A percentile compares a stretch with the other conserved stretches of the same genome.
phyloP scores from a whole-genome alignment of 202 grass and related monocot genomes.

The Carex sylvatica region DNA sequence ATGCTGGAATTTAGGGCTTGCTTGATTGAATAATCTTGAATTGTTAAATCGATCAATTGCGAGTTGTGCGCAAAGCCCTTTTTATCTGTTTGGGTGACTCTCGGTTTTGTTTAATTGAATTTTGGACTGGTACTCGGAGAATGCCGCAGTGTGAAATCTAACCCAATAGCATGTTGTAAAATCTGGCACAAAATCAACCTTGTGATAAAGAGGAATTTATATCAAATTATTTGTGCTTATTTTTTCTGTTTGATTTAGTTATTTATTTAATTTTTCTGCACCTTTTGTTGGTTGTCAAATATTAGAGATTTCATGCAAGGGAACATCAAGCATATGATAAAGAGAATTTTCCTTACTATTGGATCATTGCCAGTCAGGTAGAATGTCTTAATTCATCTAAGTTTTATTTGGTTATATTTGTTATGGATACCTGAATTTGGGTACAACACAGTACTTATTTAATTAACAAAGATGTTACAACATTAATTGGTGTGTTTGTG shows the following conservation, averaged over 20 bases:
- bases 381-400: neutral
- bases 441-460: neutral
- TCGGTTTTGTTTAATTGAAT: too few relatives aligned
- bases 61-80: too few relatives aligned
- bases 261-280: neutral
- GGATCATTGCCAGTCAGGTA: conserved; percentile 87
- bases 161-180: neutral
- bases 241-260: neutral
- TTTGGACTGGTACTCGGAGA: neutral
- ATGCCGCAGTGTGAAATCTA: neutral
- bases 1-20: too few relatives aligned
- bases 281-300: conserved; percentile 14
- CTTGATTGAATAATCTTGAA: too few relatives aligned
- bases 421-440: neutral
- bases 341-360: conserved; percentile 65
- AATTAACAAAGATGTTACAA: neutral
- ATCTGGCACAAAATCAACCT: neutral
- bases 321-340: conserved; percentile 80
- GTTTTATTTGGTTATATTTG: neutral
- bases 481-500: neutral
- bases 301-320: conserved; percentile 79
- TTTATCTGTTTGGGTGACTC: too few relatives aligned
- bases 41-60: too few relatives aligned
- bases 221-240: neutral
- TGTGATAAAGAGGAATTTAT: neutral